Evolutionary conservation across 257 asterid species (phyloP), one percentile per base, ranked within the genome.

Genomic region (Scutellaria galericulata): DNA sequence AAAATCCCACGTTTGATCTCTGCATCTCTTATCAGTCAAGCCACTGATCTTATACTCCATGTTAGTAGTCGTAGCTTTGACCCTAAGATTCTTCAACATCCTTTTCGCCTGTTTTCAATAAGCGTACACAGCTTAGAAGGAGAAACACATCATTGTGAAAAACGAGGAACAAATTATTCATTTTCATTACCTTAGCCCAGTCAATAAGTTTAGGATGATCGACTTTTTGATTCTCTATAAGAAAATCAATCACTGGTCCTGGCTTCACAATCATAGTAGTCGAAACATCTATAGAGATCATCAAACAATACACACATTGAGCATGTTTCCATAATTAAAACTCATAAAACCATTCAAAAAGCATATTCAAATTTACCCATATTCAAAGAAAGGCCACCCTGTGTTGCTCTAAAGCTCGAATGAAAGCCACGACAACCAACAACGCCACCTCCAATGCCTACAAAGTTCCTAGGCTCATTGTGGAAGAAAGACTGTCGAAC

Each of bases 251-350:
- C 5, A 91, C 87, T 2, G 90, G 89, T 0, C 96, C 95, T 12
- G 96, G 94, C 73, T 80, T 66, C 8, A 87, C 84, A 9, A 84
- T 89, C 94, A 89, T 89, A 0, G 94, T 91, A 6, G 96, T 91
- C 1, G 97, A 87, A 39, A 83, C 88, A 70, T 89, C 97, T 91
- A 24, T 24, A 75, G 24, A 70, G 57, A 37, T 59, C 61, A 45
- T 15, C 20, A 60, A 5, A 27, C 60, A 73, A 66, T 24, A 64
- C 9, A 6, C 18, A 18, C 22, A 20, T 6, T 45, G 41, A 11
- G 37, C 60, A 20, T 37, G 64, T 52, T 54, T 68, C 45, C 35
- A 15, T 9, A 46, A 35, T 14, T 45, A 39, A 31, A 40, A 12
- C 22, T 10, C 37, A 70, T 7, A 54, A 8, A 47, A 13, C 8